phyloP scores from a whole-genome alignment of 441 rosid species.

The Erodium chrysanthum region DNA sequence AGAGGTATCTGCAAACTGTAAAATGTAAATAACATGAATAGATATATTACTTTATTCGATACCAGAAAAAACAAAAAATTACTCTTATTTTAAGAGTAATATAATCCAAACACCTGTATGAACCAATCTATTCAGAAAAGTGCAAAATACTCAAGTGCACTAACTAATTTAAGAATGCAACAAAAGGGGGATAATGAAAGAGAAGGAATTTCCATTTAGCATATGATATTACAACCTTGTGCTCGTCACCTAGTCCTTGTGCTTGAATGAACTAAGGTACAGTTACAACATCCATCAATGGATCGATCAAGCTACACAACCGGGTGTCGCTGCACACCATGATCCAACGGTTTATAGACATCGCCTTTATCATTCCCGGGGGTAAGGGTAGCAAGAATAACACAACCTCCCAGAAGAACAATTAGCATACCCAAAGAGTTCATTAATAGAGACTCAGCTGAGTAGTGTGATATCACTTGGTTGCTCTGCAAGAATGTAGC shows the following conservation, averaged over 20 bases:
- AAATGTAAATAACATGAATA: too few relatives aligned
- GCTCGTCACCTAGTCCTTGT: neutral
- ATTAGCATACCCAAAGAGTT: neutral
- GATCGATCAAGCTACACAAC: neutral
- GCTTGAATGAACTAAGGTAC: neutral
- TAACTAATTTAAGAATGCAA: too few relatives aligned
- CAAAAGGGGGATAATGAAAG: neutral
- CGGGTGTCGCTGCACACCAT: neutral
- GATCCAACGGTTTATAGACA: neutral
- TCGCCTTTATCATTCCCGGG: neutral
- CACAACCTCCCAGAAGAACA: neutral
- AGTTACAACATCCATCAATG: neutral
- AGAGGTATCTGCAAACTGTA: too few relatives aligned
- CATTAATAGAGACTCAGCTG: neutral
- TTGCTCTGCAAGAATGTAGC: slow-evolving; percentile 3
- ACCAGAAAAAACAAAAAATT: too few relatives aligned
- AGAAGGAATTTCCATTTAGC: neutral
- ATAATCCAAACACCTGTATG: too few relatives aligned
- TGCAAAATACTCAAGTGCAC: too few relatives aligned
- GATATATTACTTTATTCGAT: too few relatives aligned
- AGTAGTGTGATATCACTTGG: neutral
- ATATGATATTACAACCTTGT: neutral
- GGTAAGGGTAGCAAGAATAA: neutral
- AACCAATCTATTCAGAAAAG: too few relatives aligned
- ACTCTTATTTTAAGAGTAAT: too few relatives aligned